Base-by-base conservation (phyloP, 306 rosid species). In the Elaeagnus macrophylla region DNA sequence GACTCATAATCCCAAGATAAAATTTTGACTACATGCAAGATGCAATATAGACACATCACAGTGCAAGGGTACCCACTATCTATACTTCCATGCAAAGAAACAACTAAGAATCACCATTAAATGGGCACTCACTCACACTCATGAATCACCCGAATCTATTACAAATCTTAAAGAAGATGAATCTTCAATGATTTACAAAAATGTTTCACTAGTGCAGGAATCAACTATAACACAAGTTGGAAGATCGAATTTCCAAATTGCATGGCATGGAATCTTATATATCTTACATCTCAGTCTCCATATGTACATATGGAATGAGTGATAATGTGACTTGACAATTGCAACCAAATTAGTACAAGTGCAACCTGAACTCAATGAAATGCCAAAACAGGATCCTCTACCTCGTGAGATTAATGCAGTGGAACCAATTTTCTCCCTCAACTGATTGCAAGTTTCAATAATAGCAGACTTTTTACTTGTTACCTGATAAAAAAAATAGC, bases 391-490 rank as follows among this genome's bases (percentile, higher is more conserved):
- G 32, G 52, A 57, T 36, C 5, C 46, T 57, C 60, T 77, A 84
- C 96, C 99, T 73, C 53, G 72, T 19, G 85, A 91, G 54, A 93
- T 71, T 37, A 72, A 69, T 68, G 91, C 86, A 40, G 79, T 66
- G 68, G 54, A 81, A 66, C 88, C 81, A 39, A 87, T 71, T 77
- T 75, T 93, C 66, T 70, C 74, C 76, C 81, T 77, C 85, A 93
- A 75, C 57, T 68, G 82, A 75, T 68, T 70, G 72, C 66, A 66
- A 46, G 77, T 71, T 78, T 84, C 94, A 48, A 93, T 87, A 72
- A 79, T 72, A 13, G 89, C 77, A 1, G 89, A 87, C 75, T 93
- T 93, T 73, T 93, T 87, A 62, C 81, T 68, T 50, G 99, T 87
- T 58, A 93, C 99, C 99, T 87, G 54, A 42, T 16, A 48, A 59